Evolutionary conservation across 176 grass and related monocot genomes (phyloP).

Genomic region (Calamus simplicifolius): DNA sequence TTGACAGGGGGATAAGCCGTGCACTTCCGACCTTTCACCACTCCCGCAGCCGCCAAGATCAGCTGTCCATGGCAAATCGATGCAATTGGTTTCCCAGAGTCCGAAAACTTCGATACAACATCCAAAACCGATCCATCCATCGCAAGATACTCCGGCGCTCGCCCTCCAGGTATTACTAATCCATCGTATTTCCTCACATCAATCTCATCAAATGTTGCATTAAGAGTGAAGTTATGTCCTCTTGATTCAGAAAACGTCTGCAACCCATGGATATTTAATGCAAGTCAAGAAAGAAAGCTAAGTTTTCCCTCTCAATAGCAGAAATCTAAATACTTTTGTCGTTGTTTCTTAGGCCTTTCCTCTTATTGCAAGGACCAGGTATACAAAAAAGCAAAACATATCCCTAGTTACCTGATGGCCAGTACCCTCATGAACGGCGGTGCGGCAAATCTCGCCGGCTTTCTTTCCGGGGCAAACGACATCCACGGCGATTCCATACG

Average conservation of each 20-base stretch:
- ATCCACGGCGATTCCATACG: slow-evolving; percentile 69
- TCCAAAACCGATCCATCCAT: slow-evolving; percentile 50
- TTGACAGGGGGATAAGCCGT: slow-evolving; percentile 59
- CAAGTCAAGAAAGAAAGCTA: slow-evolving; percentile 14
- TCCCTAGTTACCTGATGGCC: slow-evolving; percentile 52
- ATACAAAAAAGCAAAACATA: neutral
- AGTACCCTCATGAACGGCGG: slow-evolving; percentile 46
- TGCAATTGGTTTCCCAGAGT: slow-evolving; percentile 54
- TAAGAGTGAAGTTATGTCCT: slow-evolving; percentile 86
- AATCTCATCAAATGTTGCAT: slow-evolving; percentile 57
- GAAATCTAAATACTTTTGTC: no score
- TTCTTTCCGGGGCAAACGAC: slow-evolving; percentile 89
- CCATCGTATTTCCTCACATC: slow-evolving; percentile 47
- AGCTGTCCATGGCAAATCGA: slow-evolving; percentile 89
- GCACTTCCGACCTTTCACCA: slow-evolving; percentile 51
- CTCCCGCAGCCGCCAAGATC: slow-evolving; percentile 70
- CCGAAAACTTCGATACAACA: slow-evolving; percentile 49
- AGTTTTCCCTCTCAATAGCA: no score
- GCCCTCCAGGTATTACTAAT: slow-evolving; percentile 77
- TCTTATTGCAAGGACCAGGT: no score
- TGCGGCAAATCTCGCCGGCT: slow-evolving; percentile 75
- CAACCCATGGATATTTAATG: neutral
- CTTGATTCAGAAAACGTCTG: slow-evolving; percentile 83
- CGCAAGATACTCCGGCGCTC: slow-evolving; percentile 86
- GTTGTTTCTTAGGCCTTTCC: no score